phyloP scores from a whole-genome alignment of 1,139 yeast genomes.

The Candida tropicalis region DNA sequence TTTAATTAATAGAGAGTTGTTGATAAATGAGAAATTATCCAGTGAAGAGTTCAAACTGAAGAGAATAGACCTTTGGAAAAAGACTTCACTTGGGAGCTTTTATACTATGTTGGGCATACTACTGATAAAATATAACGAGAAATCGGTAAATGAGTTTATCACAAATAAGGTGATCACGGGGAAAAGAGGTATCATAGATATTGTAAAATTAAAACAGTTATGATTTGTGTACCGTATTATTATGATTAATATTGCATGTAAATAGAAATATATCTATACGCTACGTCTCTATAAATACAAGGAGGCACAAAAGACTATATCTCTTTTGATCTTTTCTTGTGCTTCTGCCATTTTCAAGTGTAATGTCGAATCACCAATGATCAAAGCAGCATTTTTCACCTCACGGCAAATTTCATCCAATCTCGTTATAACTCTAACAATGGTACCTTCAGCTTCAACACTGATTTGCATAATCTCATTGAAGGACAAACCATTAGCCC shows the following conservation, averaged over 20 bases:
- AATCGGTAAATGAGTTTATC: constrained; percentile 16
- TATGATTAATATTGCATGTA: no score
- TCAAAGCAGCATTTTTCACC: constrained; percentile 90
- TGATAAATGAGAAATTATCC: constrained; percentile 3
- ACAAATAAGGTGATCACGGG: constrained; percentile 30
- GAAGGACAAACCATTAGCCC: constrained; percentile 96
- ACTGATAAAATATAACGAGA: constrained; percentile 30
- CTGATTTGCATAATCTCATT: constrained; percentile 88
- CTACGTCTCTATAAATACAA: constrained; percentile 63
- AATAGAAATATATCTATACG: not conserved
- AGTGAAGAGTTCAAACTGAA: constrained; percentile 14
- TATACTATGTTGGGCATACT: constrained; percentile 43
- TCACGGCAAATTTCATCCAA: constrained; percentile 94
- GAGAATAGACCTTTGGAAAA: constrained; percentile 22
- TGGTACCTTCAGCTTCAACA: constrained; percentile 93
- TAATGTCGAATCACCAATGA: constrained; percentile 88
- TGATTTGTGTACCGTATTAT: no score
- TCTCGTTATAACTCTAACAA: constrained; percentile 94
- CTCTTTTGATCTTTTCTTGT: constrained; percentile 93
- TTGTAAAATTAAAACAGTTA: constrained; percentile 8
- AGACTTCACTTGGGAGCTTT: constrained; percentile 39
- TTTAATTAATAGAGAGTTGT: constrained; percentile 11
- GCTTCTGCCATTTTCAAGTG: constrained; percentile 90
- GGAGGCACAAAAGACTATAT: constrained; percentile 96
- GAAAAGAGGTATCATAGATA: constrained; percentile 27